A percentile compares a stretch with the other conserved stretches of the same genome.
These are phyloP conservation scores for Cyberlindnera xylosilytica DNA, from an alignment of 805 yeast species.

Conservation along the genomic window DNA sequence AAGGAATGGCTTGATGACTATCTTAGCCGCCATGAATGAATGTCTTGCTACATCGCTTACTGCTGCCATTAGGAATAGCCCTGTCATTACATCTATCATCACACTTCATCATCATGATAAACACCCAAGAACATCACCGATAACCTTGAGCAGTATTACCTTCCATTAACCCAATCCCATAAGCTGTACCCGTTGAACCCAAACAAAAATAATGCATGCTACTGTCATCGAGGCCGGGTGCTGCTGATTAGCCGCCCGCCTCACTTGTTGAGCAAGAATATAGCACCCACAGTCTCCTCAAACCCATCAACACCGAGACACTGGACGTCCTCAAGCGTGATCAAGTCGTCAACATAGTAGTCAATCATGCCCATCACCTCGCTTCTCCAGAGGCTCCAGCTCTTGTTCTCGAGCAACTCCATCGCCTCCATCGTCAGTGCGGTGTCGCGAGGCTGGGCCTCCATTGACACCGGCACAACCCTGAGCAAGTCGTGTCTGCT, in stretches of 20 bases:
- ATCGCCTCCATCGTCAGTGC: neutral
- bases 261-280: neutral
- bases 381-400: slow-evolving; percentile 12
- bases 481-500: neutral
- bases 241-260: too few relatives aligned
- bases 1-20: slow-evolving; percentile 21
- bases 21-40: neutral
- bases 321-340: neutral
- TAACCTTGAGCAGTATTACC: too few relatives aligned
- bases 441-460: neutral
- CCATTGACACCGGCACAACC: neutral
- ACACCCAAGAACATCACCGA: too few relatives aligned
- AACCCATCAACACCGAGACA: neutral
- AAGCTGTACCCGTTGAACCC: too few relatives aligned
- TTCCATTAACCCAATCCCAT: neutral
- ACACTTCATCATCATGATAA: too few relatives aligned
- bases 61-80: too few relatives aligned
- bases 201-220: too few relatives aligned
- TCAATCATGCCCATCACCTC: slow-evolving; percentile 13
- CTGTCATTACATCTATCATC: neutral
- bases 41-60: too few relatives aligned
- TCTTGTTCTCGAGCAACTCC: neutral
- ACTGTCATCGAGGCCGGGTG: too few relatives aligned
- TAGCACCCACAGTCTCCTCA: neutral
- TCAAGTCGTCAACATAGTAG: slow-evolving; percentile 10